Base-by-base conservation (phyloP, 2,329 filamentous ascomycete species). In the Colletotrichum nymphaeae region DNA sequence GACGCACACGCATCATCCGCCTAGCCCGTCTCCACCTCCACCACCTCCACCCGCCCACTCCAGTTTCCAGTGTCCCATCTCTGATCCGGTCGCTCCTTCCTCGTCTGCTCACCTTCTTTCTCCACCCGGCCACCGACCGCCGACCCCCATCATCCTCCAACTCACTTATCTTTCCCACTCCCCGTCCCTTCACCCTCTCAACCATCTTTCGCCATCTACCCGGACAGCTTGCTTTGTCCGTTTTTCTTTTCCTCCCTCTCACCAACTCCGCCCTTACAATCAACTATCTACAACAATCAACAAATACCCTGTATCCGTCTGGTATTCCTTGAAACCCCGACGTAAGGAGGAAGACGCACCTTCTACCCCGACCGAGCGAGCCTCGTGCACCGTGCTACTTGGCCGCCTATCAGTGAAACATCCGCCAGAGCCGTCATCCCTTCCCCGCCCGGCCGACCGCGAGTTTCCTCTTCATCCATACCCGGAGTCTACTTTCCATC, bases 241-340 rank as follows among this genome's bases (percentile, higher is more conserved):
- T 60, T 64, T n/a, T 46, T 60, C 63, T 42, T 22, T 56, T 65
- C 37, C 19, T 53, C 16, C 16, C 52, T 53, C 65, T 63, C 26
- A 37, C 32, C 56, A 57, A 59, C 59, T 49, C 42, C 42, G 42
- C 19, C 19, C 8, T 22, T n/a, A 8, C 42, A n/a, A 70, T 71
- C 76, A 76, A 74, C 71, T 46, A 84, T 70, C 75, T 81, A 75
- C 77, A 75, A 19, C 58, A 80, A 58, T 76, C 80, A 57, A 77
- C 80, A 42, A 65, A 89, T 69, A 93, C 95, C 16, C 42, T 55
- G 59, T 60, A 46, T 12, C 53, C 32, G 9, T 26, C 53, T 26
- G 63, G 19, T 57, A 62, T 56, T 57, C 11, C 16, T 70, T 55
- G 24, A 53, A 26, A 26, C 19, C 9, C 46, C 28, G 46, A 22